A percentile compares a stretch with the other conserved stretches of the same genome.
Evolutionary conservation across 1,284 basidiomycete genomes (phyloP).

Genomic region (Chalciporus piperatoides): DNA sequence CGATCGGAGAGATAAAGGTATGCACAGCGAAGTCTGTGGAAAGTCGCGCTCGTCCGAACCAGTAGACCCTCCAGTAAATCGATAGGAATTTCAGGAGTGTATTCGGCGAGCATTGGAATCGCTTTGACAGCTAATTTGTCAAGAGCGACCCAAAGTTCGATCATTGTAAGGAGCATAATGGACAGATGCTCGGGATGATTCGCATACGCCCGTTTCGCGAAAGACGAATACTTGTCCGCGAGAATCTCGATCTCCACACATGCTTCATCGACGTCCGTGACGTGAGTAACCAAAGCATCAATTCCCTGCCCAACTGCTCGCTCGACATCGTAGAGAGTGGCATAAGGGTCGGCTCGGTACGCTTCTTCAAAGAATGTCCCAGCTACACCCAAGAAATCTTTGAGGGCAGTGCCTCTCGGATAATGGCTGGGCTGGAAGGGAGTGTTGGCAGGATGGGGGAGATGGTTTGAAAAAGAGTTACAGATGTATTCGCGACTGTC

Average conservation of each 20-base stretch:
- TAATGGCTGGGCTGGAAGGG: conserved; percentile 15
- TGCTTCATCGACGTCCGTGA: conserved; percentile 15
- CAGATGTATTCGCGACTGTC: conserved; percentile 27
- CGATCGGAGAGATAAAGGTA: conserved; percentile 33
- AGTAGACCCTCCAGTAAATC: conserved; percentile 38
- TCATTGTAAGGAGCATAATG: conserved; percentile 40
- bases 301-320: conserved; percentile 27
- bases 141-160: conserved; percentile 44
- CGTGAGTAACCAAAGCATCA: conserved; percentile 30
- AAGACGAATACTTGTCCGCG: conserved; percentile 26
- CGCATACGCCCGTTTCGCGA: conserved; percentile 30
- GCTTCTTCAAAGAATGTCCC: conserved; percentile 16
- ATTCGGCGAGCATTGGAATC: conserved; percentile 38
- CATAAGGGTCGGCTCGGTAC: conserved; percentile 13
- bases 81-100: conserved; percentile 43
- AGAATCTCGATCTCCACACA: conserved; percentile 24
- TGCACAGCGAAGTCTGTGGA: conserved; percentile 29
- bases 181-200: conserved; percentile 42
- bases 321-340: conserved; percentile 38
- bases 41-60: conserved; percentile 29
- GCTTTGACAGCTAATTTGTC: conserved; percentile 36
- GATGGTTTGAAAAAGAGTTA: conserved; percentile 3
- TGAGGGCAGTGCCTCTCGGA: conserved; percentile 17
- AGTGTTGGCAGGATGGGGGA: neutral
- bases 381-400: conserved; percentile 19